These are phyloP conservation scores for Pseudopyricularia cyperi DNA, from an alignment of 2,329 filamentous ascomycete species.

Conservation along the genomic window DNA sequence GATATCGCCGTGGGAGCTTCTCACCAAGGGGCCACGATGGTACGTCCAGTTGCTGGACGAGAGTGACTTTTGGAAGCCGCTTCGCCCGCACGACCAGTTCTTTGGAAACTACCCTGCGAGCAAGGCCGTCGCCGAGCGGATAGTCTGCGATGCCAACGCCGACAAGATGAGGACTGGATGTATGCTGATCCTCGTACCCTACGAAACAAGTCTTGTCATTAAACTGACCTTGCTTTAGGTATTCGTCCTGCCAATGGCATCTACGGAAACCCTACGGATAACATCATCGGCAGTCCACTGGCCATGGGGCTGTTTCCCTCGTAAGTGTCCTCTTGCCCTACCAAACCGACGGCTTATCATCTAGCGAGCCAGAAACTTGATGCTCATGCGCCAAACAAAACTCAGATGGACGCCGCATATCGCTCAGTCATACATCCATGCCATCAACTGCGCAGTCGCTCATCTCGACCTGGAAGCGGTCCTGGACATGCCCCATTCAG, in stretches of 20 bases:
- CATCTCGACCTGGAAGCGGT: slow-evolving; percentile 27
- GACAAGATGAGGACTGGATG: slow-evolving; percentile 31
- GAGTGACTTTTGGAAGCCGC: slow-evolving; percentile 21
- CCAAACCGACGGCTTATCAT: background rate
- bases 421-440: slow-evolving; percentile 26
- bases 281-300: slow-evolving; percentile 28
- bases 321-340: slow-evolving; percentile 19
- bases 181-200: background rate
- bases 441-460: slow-evolving; percentile 25
- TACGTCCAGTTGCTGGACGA: slow-evolving; percentile 28
- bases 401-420: slow-evolving; percentile 23
- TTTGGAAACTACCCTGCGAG: slow-evolving; percentile 31
- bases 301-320: slow-evolving; percentile 22
- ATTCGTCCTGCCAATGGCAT: slow-evolving; percentile 39
- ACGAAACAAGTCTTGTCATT: background rate
- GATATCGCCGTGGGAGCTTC: slow-evolving; percentile 22
- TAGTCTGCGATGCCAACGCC: slow-evolving; percentile 22
- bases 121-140: slow-evolving; percentile 30
- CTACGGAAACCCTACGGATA: slow-evolving; percentile 36
- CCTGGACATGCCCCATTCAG: slow-evolving; percentile 14
- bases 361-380: background rate
- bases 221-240: background rate
- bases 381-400: background rate
- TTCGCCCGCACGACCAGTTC: slow-evolving; percentile 24
- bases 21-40: slow-evolving; percentile 16